Conservation (phyloP, 441 rosid species). For the Eruca vesicaria region DNA sequence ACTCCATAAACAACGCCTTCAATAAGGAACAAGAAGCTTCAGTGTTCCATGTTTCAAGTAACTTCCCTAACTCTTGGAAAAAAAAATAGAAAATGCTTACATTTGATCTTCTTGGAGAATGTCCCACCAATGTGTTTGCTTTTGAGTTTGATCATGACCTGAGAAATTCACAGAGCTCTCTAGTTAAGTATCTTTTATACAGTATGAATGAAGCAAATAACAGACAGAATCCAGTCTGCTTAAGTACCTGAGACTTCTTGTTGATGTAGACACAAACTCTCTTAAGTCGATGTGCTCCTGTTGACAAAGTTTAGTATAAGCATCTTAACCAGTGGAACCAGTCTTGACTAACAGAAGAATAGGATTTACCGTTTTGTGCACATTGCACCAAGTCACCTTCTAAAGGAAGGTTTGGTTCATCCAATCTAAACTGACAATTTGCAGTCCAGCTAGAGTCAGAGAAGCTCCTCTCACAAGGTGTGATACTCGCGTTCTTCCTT, state of each 20-base stretch:
- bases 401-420: slow-evolving; percentile 54
- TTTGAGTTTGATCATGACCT: slow-evolving; percentile 80
- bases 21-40: slow-evolving; percentile 15
- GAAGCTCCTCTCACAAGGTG: slow-evolving; percentile 70
- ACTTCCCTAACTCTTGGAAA: neutral
- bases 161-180: slow-evolving; percentile 11
- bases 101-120: slow-evolving; percentile 84
- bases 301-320: slow-evolving; percentile 22
- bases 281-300: slow-evolving; percentile 72
- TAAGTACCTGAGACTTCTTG: slow-evolving; percentile 76
- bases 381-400: slow-evolving; percentile 73
- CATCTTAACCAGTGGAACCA: slow-evolving; percentile 1
- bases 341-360: slow-evolving; percentile 10
- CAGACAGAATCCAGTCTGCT: neutral
- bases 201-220: neutral
- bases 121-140: slow-evolving; percentile 93
- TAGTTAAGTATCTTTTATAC: neutral
- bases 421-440: slow-evolving; percentile 37
- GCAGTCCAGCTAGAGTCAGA: slow-evolving; percentile 49
- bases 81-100: slow-evolving; percentile 41
- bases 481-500: slow-evolving; percentile 75
- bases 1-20: slow-evolving; percentile 79
- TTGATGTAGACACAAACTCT: slow-evolving; percentile 62
- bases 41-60: slow-evolving; percentile 21
- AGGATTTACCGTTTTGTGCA: slow-evolving; percentile 60